Base-by-base conservation (phyloP, 2,329 filamentous ascomycete genomes). In the Drechmeria coniospora region DNA sequence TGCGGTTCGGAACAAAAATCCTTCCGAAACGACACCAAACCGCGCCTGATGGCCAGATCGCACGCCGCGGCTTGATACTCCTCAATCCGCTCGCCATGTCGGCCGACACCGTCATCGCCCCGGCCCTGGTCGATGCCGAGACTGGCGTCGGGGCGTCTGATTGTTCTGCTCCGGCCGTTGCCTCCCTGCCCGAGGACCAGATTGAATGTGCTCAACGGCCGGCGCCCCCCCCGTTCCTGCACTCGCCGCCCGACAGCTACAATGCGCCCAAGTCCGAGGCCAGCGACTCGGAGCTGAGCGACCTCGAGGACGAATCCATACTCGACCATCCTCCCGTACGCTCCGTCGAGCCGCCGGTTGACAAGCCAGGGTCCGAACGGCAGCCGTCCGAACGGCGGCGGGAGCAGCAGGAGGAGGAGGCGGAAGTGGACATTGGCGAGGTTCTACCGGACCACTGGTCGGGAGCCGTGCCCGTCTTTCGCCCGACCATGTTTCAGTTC, bases 401-500 rank as follows among this genome's bases (percentile, higher is more conserved):
- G 5, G 20, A 9, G 21, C 23, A 19, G 14, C 33, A 47, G 15
- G 40, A 49, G 23, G 39, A 43, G 21, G 45, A 44, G 8, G 47
- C 51, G 22, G 59, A 65, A 30, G 67, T 71, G 25, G 77, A 83
- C 41, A 75, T 80, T 41, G 79, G 79, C 40, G 80, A 90, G 29
- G 68, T 92, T 30, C 61, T 75, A 25, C 87, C 87, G 1, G 82
- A 86, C 47, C 77, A 93, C 52, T 94, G 82, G 61, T 92, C 83
- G 46, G 86, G 84, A 36, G 80, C 74, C 36, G 79, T 98, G 20
- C 87, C 90, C 7, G 79, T 98, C 34, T 98, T 98, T 57, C 87
- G 77, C 54, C 90, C 90, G 54, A 87, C 79, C 33, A 92, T 94
- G 82, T 69, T 79, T 36, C 84, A 98, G 56, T 95, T 95, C 57